A percentile compares a stretch with the other conserved stretches of the same genome.
phyloP scores from a whole-genome alignment of 164 flowering plant species.

The Chloranthus sessilifolius region DNA sequence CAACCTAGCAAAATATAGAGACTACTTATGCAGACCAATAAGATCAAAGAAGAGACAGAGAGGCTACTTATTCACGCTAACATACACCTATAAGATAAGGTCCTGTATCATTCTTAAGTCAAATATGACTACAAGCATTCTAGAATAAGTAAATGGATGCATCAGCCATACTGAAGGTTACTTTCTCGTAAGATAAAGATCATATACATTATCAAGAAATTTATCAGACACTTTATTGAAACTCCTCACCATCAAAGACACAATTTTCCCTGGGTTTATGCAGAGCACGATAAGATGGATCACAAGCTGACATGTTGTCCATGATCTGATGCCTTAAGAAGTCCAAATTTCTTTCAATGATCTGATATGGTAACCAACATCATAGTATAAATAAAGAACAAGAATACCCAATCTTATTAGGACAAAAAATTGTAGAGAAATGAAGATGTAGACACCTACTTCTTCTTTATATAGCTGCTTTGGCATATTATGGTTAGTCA shows the following conservation, averaged over 20 bases:
- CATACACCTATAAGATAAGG: too few species aligned
- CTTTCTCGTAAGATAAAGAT: too few species aligned
- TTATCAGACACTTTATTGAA: too few species aligned
- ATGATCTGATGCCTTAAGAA: conserved; percentile 81
- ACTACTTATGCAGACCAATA: too few species aligned
- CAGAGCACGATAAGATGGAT: conserved; percentile 82
- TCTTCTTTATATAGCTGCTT: conserved; percentile 94
- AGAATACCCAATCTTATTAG: not conserved
- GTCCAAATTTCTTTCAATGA: conserved; percentile 92
- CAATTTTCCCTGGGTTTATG: conserved; percentile 71
- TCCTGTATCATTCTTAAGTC: too few species aligned
- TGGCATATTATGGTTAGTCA: conserved; percentile 80
- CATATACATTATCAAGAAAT: too few species aligned
- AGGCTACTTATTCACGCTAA: too few species aligned
- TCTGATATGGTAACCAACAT: conserved; percentile 33
- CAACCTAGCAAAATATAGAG: not conserved
- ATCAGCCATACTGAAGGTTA: too few species aligned
- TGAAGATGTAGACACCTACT: conserved; percentile 28
- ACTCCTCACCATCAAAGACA: conserved; percentile 57
- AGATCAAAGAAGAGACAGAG: too few species aligned
- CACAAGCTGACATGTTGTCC: conserved; percentile 81
- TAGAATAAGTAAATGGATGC: too few species aligned
- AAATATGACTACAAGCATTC: too few species aligned
- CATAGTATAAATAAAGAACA: too few species aligned
- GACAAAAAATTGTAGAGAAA: not conserved